These are phyloP conservation scores for Trichoderma sp. DNA, from an alignment of 2,329 filamentous ascomycete genomes.

Conservation along the genomic window DNA sequence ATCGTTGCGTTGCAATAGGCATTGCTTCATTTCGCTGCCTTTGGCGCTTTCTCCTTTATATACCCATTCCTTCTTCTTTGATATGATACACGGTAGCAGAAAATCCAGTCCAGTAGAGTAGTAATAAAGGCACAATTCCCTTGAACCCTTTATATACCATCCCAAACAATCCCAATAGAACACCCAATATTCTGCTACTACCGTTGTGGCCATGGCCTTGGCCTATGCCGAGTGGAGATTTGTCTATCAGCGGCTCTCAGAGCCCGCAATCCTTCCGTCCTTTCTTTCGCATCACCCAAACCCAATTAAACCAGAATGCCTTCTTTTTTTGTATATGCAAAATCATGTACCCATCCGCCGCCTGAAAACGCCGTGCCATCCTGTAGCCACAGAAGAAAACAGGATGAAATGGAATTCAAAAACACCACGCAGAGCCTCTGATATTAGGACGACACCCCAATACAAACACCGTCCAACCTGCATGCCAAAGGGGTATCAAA, in stretches of 20 bases:
- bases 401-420: background rate
- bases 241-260: slow-evolving; percentile 41
- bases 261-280: slow-evolving; percentile 17
- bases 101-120: slow-evolving; percentile 13
- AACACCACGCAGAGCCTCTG: slow-evolving; percentile 22
- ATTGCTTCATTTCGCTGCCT: slow-evolving; percentile 14
- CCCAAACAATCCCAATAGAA: background rate
- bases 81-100: slow-evolving; percentile 34
- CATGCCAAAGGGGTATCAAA: slow-evolving; percentile 29
- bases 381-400: background rate
- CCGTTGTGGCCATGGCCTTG: slow-evolving; percentile 29
- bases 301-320: slow-evolving; percentile 15
- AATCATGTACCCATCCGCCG: slow-evolving; percentile 25
- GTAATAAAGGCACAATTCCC: slow-evolving; percentile 21
- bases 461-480: slow-evolving; percentile 22
- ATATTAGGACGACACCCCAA: slow-evolving; percentile 24
- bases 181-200: slow-evolving; percentile 31
- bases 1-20: background rate
- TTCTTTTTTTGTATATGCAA: slow-evolving; percentile 27
- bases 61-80: background rate
- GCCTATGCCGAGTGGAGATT: slow-evolving; percentile 49
- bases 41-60: slow-evolving; percentile 1
- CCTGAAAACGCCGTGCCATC: slow-evolving; percentile 18
- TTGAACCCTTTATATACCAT: slow-evolving; percentile 20
- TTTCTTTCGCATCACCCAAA: slow-evolving; percentile 7